These are phyloP conservation scores for Corymbia citriodora DNA, from an alignment of 441 rosid genomes.

Conservation along the genomic window DNA sequence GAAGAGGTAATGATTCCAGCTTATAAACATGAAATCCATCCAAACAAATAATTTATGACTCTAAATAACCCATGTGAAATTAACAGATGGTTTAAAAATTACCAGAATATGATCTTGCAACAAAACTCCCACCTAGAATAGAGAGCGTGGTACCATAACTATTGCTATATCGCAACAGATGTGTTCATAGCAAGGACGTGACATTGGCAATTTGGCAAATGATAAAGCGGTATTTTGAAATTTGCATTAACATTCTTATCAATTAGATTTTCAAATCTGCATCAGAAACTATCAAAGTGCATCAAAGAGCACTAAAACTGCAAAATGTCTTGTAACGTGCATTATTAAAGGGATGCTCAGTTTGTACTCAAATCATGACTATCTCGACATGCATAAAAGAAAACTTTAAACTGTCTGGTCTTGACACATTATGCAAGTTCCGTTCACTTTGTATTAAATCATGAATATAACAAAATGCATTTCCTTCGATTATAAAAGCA, in stretches of 20 bases:
- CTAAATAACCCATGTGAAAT: background rate
- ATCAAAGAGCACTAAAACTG: background rate
- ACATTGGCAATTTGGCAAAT: background rate
- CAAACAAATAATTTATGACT: background rate
- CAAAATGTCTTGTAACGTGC: background rate
- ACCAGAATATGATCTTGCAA: background rate
- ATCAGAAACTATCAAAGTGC: background rate
- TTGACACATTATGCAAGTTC: background rate
- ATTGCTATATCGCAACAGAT: background rate
- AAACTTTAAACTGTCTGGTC: background rate
- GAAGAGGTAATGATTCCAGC: background rate
- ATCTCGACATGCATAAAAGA: background rate
- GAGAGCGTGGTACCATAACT: background rate
- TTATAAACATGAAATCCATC: background rate
- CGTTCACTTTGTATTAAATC: background rate
- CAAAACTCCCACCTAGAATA: background rate
- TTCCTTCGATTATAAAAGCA: background rate
- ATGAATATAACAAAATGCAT: background rate
- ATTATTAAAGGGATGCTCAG: background rate
- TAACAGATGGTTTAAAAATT: background rate
- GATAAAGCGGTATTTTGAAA: background rate
- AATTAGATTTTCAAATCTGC: background rate
- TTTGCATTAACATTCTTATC: background rate
- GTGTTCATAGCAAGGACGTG: background rate
- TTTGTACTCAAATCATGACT: background rate